Base-by-base conservation (phyloP, 2,329 filamentous ascomycete species). In the Beauveria brongniartii region DNA sequence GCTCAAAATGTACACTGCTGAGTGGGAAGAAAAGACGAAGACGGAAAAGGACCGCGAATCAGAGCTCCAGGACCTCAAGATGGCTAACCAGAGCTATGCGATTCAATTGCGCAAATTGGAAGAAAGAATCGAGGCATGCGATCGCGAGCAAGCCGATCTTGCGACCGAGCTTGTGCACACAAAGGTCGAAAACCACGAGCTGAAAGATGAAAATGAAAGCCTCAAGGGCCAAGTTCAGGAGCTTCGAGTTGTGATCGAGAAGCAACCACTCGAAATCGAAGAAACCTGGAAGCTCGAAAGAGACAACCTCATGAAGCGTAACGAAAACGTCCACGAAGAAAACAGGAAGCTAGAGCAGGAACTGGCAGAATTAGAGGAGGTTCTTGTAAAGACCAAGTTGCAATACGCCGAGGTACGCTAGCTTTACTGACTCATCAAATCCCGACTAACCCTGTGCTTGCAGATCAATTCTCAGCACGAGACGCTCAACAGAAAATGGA, bases 21-120 rank as follows among this genome's bases (percentile, higher is more conserved):
- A 99, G 70, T 99, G 92, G 92, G 91, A 96, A 71, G 93, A 97
- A 69, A 92, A 92, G 76, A 89, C 88, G 8, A 86, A 86, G n/a
- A 71, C 81, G 0, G 91, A 97, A 68, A 90, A 89, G 70, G 91
- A 92, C 63, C 86, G 90, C 2, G 91, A 96, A 71, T 80, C 82
- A 16, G 93, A 97, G 72, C 75, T 97, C 5, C 89, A 93, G 65
- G 78, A 82, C 10, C 79, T 97, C 63, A 86, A 85, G 66, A 77
- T 81, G 24, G 80, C 82, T 24, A 92, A 91, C 64, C 73, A 82
- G 12, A 83, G 82, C 48, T 83, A 94, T 34, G 82, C 86, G n/a
- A 74, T 86, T 43, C 88, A 90, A 67, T 83, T 97, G n/a, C 90
- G 92, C 59, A 84, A 85, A 62, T 80, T 99, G 0, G 94, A 99